Evolutionary conservation across 2,329 filamentous ascomycete species (phyloP), one percentile per base, ranked within the genome.

Genomic region (Phyllosticta citrichinensis): DNA sequence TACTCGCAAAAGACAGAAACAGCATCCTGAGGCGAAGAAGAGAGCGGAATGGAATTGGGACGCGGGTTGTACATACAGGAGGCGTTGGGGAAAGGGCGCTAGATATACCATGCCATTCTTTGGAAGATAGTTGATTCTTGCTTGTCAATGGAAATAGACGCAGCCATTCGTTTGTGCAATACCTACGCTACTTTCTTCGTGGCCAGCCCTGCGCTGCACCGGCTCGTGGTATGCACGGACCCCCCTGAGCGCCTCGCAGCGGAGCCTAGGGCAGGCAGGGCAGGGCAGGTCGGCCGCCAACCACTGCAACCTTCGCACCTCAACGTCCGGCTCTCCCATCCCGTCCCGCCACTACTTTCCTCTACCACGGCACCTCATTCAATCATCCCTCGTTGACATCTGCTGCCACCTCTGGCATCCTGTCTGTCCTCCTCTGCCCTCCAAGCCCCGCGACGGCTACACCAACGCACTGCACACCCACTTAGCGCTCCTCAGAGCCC

Each of bases 1-100:
- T 71, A 69, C 60, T 52, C 69, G 57, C 40, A 67, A 71, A 55
- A 68, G 66, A 33, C 69, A 69, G 59, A 65, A 67, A 61, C 40
- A 47, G 65, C 67, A 47, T 66, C 65, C 30, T 74, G 63, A 69
- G 47, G 4, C 6, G 58, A 14, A n/a, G 47, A 10, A 47, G 35
- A 1, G 22, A 12, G n/a, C n/a, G 19, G n/a, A 27, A 14, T 14
- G 12, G 12, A 17, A 47, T n/a, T 47, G 40, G 19, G 40, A 25
- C n/a, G 24, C 11, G 58, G 27, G n/a, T 19, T 27, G 47, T 54
- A 54, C 30, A 57, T 56, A 17, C 20, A 50, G 47, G 47, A 50
- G 54, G 59, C 59, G 55, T 54, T 53, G 25, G 47, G 17, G 54
- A 61, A 47, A 54, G 55, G 19, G 27, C 50, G 58, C 58, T 56